Base-by-base conservation (phyloP, 2,329 filamentous ascomycete genomes). In the Stemphylium vesicarium region DNA sequence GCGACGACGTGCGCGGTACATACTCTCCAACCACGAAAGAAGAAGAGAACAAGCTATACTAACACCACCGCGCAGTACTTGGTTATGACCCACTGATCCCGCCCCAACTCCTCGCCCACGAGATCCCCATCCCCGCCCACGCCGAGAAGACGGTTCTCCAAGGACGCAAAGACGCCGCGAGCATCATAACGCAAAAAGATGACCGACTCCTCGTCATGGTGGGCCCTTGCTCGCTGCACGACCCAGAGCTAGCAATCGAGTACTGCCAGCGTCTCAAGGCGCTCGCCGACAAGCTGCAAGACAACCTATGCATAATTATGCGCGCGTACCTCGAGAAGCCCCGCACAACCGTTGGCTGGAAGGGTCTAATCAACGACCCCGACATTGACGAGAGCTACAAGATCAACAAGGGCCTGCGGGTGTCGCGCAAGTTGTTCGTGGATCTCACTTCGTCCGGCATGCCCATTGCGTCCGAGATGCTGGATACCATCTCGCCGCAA, bases 271-370 rank as follows among this genome's bases (percentile, higher is more conserved):
- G 88, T 53, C 85, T 99, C 43, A 90, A 92, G 79, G 79, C 82
- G 48, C 81, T 97, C 42, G 86, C 92, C 56, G 85, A 90, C 62
- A 91, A 89, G 82, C 88, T 97, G 59, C 86, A 88, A 58, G 82
- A 87, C 67, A 93, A 98, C 75, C 84, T 99, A 41, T 88, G 88
- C 76, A 90, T 99, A 75, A 88, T 99, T 72, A 99, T 99, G 95
- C 91, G 95, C 69, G 92, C 93, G 73, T 99, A 99, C 85, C 89
- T 99, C 46, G 95, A 99, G 84, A 99, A 99, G 84, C 95, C 95
- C 37, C 89, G 95, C 58, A 99, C 95, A 44, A 99, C 95, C 0
- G 93, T 99, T 44, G 95, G 95, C 74, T 99, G 95, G 95, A 99
- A 99, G 81, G 95, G 95, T 47, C 84, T 99, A 77, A 97, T 99